A percentile compares a stretch with the other conserved stretches of the same genome.
Conservation (phyloP, 768 basidiomycete genomes). For the Boletus reticuloceps region DNA sequence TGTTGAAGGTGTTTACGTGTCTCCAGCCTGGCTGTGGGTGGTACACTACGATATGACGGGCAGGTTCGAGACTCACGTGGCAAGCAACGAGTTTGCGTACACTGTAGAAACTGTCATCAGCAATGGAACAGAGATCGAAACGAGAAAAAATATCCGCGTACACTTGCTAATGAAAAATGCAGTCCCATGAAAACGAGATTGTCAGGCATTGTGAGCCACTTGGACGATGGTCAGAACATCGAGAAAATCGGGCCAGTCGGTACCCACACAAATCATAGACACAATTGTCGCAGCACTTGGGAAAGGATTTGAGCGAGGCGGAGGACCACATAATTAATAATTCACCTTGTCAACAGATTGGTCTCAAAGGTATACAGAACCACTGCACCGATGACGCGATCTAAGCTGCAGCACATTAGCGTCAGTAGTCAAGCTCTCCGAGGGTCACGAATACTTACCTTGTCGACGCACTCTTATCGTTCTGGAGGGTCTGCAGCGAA, state of each 20-base stretch:
- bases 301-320: not conserved
- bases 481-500: constrained; percentile 39
- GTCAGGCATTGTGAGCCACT: constrained; percentile 47
- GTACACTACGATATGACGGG: not conserved
- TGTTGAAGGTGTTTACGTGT: constrained; percentile 33
- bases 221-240: not conserved
- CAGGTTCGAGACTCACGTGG: constrained; percentile 29
- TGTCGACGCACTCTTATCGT: constrained; percentile 39
- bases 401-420: constrained; percentile 34
- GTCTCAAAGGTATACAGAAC: constrained; percentile 55
- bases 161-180: constrained; percentile 54
- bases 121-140: not conserved
- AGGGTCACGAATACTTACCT: constrained; percentile 23
- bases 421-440: too few relatives aligned
- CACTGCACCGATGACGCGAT: constrained; percentile 45
- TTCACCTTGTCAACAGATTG: constrained; percentile 47
- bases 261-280: constrained; percentile 43
- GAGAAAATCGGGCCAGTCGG: not conserved
- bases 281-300: constrained; percentile 39
- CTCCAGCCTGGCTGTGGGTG: constrained; percentile 30
- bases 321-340: not conserved
- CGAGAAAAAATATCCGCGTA: constrained; percentile 19
- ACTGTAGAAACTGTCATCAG: constrained; percentile 28
- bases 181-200: constrained; percentile 54
- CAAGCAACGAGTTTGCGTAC: constrained; percentile 51